A percentile compares a stretch with the other conserved stretches of the same genome.
Conservation (phyloP, 2,329 filamentous ascomycete genomes). For the Neurospora sp. region DNA sequence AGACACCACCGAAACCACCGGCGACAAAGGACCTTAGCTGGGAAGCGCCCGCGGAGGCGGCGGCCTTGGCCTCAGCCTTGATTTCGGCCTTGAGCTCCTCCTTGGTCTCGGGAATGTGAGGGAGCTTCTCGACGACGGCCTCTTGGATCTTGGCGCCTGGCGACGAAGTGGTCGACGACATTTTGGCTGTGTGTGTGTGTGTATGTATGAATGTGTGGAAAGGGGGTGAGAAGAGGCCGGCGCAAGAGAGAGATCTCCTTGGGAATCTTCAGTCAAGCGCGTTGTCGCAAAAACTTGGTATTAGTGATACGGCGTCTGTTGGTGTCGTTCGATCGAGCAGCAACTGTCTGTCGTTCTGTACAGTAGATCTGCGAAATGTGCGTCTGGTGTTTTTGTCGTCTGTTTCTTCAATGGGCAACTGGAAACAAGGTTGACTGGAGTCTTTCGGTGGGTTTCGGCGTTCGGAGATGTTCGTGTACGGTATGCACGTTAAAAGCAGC, state of each 20-base stretch:
- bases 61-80: constrained; percentile 31
- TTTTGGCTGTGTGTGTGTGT: constrained; percentile 5
- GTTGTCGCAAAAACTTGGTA: not conserved
- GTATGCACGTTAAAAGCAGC: not conserved
- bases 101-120: constrained; percentile 34
- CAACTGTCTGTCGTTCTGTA: not conserved
- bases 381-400: not conserved
- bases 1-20: constrained; percentile 87
- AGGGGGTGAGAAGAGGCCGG: not conserved
- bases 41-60: constrained; percentile 28
- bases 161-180: constrained; percentile 18
- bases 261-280: not conserved
- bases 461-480: not conserved
- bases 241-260: not conserved
- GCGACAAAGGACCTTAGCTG: constrained; percentile 74
- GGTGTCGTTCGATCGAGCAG: not conserved
- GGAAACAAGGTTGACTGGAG: not conserved
- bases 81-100: constrained; percentile 34
- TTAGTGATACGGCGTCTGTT: not conserved
- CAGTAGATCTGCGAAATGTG: not conserved
- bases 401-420: not conserved
- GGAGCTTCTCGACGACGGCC: constrained; percentile 29
- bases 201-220: not conserved
- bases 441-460: not conserved
- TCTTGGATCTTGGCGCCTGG: constrained; percentile 24